These are phyloP conservation scores for Candida mattraensis DNA, from an alignment of 805 yeast species.

Conservation along the genomic window DNA sequence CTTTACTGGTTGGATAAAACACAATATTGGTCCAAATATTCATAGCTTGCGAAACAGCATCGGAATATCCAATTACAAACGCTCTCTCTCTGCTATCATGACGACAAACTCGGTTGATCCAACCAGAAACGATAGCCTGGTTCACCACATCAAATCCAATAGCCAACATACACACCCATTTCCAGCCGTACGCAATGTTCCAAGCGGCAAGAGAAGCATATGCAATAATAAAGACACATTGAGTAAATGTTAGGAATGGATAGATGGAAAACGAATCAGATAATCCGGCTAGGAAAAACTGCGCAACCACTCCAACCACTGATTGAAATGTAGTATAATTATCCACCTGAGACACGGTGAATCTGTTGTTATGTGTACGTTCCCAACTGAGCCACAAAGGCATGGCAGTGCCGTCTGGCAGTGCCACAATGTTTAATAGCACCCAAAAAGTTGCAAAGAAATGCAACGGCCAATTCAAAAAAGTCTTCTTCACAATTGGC, in stretches of 20 bases:
- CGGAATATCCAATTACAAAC: constrained; percentile 47
- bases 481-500: constrained; percentile 47
- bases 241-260: constrained; percentile 36
- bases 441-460: constrained; percentile 51
- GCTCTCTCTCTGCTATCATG: constrained; percentile 65
- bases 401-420: constrained; percentile 42
- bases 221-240: constrained; percentile 35
- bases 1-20: constrained; percentile 41
- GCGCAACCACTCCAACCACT: constrained; percentile 42
- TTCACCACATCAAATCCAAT: constrained; percentile 37
- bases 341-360: constrained; percentile 36
- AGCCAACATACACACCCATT: constrained; percentile 40
- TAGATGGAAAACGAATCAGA: constrained; percentile 38
- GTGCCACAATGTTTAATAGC: constrained; percentile 39
- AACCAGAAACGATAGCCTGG: constrained; percentile 43
- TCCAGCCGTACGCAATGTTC: constrained; percentile 40
- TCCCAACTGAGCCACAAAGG: constrained; percentile 39
- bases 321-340: constrained; percentile 42
- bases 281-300: constrained; percentile 39
- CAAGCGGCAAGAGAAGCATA: constrained; percentile 41
- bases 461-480: constrained; percentile 57
- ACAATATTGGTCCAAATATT: constrained; percentile 47
- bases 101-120: constrained; percentile 40
- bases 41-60: constrained; percentile 41
- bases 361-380: constrained; percentile 24